Percentiles rank a stretch among this genome's conserved stretches.
phyloP scores from a whole-genome alignment of 1,284 basidiomycete genomes.

The Sanghuangporus weigelae region DNA sequence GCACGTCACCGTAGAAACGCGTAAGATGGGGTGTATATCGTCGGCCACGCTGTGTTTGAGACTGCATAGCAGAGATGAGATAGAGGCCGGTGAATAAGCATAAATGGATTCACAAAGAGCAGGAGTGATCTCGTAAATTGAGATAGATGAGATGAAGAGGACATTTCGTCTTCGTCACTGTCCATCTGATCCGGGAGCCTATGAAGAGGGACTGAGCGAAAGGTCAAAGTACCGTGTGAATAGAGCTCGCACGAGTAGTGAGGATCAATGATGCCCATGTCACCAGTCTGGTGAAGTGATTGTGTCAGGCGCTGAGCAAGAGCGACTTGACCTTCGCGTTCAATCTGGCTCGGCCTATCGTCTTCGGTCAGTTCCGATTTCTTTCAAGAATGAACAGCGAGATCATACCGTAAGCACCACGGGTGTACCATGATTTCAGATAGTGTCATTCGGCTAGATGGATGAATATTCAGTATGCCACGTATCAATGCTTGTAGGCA shows the following conservation, averaged over 20 bases:
- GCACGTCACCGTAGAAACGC: conserved; percentile 62
- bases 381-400: not conserved
- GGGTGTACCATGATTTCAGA: conserved; percentile 65
- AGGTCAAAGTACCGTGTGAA: conserved; percentile 14
- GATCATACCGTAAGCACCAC: conserved; percentile 70
- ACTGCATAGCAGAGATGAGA: conserved; percentile 34
- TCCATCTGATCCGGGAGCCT: conserved; percentile 28
- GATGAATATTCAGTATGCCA: conserved; percentile 72
- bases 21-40: conserved; percentile 71
- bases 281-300: conserved; percentile 59
- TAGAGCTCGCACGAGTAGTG: conserved; percentile 18
- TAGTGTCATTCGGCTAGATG: conserved; percentile 67
- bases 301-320: conserved; percentile 70
- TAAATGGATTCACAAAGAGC: conserved; percentile 41
- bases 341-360: conserved; percentile 66
- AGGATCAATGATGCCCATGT: conserved; percentile 60
- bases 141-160: conserved; percentile 35
- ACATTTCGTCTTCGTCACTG: conserved; percentile 56
- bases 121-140: conserved; percentile 60
- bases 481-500: conserved; percentile 56
- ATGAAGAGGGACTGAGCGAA: not conserved
- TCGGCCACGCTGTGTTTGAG: conserved; percentile 66
- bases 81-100: conserved; percentile 3
- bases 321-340: conserved; percentile 41
- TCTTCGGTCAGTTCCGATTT: not conserved